phyloP scores from a whole-genome alignment of 495 filamentous ascomycete genomes.

The Hypoxylon trugodes region DNA sequence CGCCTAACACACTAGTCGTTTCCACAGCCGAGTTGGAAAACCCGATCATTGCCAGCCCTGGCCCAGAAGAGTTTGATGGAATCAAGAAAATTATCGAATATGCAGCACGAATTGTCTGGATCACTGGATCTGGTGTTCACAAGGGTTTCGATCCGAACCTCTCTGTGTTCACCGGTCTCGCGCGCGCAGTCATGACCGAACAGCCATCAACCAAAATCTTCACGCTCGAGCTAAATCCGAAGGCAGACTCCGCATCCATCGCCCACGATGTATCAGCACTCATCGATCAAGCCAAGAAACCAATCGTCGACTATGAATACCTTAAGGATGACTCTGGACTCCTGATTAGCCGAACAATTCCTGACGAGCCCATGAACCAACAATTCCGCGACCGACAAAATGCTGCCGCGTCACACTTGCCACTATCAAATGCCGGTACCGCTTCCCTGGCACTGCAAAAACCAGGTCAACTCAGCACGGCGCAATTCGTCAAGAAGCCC shows the following conservation, averaged over 20 bases:
- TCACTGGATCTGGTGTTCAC: constrained; percentile 37
- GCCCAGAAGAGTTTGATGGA: constrained; percentile 34
- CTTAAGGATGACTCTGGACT: constrained; percentile 30
- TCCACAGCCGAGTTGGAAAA: constrained; percentile 35
- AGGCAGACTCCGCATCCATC: not conserved
- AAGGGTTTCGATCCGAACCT: constrained; percentile 37
- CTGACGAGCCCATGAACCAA: constrained; percentile 36
- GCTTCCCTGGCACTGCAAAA: constrained; percentile 1
- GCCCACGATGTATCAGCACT: constrained; percentile 5
- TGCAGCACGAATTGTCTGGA: constrained; percentile 45
- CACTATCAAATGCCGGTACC: constrained; percentile 16
- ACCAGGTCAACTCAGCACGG: not conserved
- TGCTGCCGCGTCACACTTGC: constrained; percentile 1
- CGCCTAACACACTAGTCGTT: constrained; percentile 17
- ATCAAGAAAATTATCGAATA: constrained; percentile 44
- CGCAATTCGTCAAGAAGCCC: not conserved
- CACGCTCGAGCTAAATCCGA: constrained; percentile 41
- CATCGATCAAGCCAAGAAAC: constrained; percentile 1
- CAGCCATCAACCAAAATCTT: constrained; percentile 47
- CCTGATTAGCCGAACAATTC: constrained; percentile 38
- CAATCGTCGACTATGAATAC: constrained; percentile 33
- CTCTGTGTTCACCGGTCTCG: constrained; percentile 41
- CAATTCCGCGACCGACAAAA: constrained; percentile 30
- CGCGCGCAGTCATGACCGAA: constrained; percentile 46
- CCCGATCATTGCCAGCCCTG: constrained; percentile 37